Evolutionary conservation across 129 eudicot species (phyloP).

Genomic region (Silybum marianum): DNA sequence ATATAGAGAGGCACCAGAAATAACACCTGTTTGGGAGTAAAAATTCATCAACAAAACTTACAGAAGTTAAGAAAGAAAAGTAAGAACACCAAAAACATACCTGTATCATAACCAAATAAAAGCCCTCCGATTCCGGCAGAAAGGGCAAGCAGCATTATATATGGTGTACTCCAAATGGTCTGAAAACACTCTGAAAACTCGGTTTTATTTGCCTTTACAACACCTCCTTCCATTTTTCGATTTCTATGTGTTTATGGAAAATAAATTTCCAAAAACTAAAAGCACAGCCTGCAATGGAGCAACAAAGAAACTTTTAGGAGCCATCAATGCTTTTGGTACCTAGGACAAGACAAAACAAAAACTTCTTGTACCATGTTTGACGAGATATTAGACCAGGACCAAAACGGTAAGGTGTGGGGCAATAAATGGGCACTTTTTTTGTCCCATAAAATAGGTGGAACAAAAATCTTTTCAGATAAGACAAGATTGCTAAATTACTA

Average conservation of each 20-base stretch:
- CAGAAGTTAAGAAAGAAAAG: not conserved
- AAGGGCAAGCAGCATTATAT: slow-evolving; percentile 75
- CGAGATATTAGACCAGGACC: not conserved
- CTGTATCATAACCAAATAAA: slow-evolving; percentile 86
- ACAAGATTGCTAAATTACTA: not conserved
- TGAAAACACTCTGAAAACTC: slow-evolving; percentile 69
- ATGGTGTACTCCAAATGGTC: slow-evolving; percentile 60
- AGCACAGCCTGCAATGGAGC: slow-evolving; percentile 9
- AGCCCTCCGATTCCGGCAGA: slow-evolving; percentile 92
- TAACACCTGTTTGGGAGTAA: slow-evolving; percentile 54
- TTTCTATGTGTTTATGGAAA: not conserved
- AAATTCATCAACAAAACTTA: not conserved
- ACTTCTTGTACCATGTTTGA: too few relatives aligned
- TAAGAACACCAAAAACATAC: slow-evolving; percentile 26
- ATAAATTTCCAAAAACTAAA: not conserved
- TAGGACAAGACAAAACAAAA: too few relatives aligned
- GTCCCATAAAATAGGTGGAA: not conserved
- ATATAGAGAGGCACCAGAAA: slow-evolving; percentile 82
- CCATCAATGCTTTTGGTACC: not conserved
- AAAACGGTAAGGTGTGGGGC: not conserved
- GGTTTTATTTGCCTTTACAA: slow-evolving; percentile 43
- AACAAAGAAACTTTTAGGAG: not conserved
- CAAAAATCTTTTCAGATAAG: not conserved
- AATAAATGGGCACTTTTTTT: not conserved
- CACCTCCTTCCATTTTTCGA: slow-evolving; percentile 62